Conservation (phyloP, 345 rosid genomes). For the Syzygium grande region DNA sequence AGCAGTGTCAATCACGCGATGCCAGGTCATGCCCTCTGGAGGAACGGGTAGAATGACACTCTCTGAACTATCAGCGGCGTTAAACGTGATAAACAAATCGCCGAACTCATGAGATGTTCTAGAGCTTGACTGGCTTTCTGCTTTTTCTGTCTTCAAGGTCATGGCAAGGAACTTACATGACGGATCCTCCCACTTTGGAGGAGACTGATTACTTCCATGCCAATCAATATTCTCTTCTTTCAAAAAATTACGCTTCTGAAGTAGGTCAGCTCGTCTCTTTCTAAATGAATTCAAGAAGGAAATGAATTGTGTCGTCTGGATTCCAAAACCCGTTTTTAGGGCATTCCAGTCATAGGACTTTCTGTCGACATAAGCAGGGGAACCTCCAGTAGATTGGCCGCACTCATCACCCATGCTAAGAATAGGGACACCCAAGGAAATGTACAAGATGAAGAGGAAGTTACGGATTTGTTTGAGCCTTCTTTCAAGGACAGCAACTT, state of each 20-base stretch:
- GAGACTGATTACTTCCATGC: conserved; percentile 59
- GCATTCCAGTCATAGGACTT: conserved; percentile 65
- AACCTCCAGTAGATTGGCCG: conserved; percentile 77
- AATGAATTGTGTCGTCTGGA: conserved; percentile 62
- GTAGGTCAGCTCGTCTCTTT: conserved; percentile 52
- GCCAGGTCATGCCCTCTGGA: conserved; percentile 56
- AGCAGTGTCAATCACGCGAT: conserved; percentile 66
- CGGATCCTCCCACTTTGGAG: conserved; percentile 77
- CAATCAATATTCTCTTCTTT: conserved; percentile 71
- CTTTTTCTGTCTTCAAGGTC: conserved; percentile 36
- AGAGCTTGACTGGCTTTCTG: conserved; percentile 14
- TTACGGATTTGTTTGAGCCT: conserved; percentile 82
- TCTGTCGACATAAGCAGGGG: conserved; percentile 36
- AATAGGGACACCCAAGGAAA: conserved; percentile 77
- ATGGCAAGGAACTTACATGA: conserved; percentile 61
- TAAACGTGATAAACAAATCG: conserved; percentile 60
- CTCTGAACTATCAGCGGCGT: conserved; percentile 39
- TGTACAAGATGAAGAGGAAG: conserved; percentile 58
- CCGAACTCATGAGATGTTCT: conserved; percentile 25
- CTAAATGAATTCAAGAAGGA: conserved; percentile 63
- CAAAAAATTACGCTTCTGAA: conserved; percentile 51
- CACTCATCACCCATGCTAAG: conserved; percentile 98
- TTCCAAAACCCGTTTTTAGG: conserved; percentile 51
- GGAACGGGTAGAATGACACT: conserved; percentile 44
- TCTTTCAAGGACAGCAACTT: conserved; percentile 60